Conservation (phyloP, 306 rosid genomes). For the Vigna radiata region DNA sequence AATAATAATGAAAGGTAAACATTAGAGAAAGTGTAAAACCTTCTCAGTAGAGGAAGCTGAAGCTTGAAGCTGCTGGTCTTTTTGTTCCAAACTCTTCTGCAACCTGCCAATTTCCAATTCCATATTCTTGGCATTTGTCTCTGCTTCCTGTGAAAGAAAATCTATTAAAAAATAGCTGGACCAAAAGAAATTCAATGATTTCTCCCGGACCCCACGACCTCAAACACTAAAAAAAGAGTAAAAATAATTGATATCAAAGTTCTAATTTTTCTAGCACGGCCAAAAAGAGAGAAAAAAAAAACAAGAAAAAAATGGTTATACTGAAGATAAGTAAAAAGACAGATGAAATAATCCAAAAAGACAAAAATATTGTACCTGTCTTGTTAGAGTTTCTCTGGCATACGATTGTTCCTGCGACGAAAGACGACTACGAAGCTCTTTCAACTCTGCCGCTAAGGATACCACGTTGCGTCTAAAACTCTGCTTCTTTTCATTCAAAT, state of each 20-base stretch:
- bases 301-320: slow-evolving; percentile 1
- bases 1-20: slow-evolving; percentile 18
- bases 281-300: slow-evolving; percentile 34
- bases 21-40: slow-evolving; percentile 53
- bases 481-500: slow-evolving; percentile 90
- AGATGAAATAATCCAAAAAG: slow-evolving; percentile 38
- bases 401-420: slow-evolving; percentile 81
- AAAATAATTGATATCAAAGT: slow-evolving; percentile 46
- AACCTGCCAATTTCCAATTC: slow-evolving; percentile 69
- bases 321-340: slow-evolving; percentile 25
- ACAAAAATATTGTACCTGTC: slow-evolving; percentile 67
- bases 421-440: slow-evolving; percentile 79
- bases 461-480: slow-evolving; percentile 87
- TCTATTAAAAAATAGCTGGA: slow-evolving; percentile 42
- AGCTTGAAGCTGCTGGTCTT: slow-evolving; percentile 70
- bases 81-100: slow-evolving; percentile 74
- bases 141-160: slow-evolving; percentile 71
- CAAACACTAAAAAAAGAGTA: slow-evolving; percentile 38
- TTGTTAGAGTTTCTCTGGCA: slow-evolving; percentile 70
- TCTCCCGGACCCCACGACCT: slow-evolving; percentile 56
- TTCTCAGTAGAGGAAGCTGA: slow-evolving; percentile 73
- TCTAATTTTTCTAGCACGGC: slow-evolving; percentile 39
- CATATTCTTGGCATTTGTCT: slow-evolving; percentile 82
- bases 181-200: slow-evolving; percentile 24
- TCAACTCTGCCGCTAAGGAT: slow-evolving; percentile 88